phyloP scores from a whole-genome alignment of 148 eudicot genomes.

The Silene uniflora region DNA sequence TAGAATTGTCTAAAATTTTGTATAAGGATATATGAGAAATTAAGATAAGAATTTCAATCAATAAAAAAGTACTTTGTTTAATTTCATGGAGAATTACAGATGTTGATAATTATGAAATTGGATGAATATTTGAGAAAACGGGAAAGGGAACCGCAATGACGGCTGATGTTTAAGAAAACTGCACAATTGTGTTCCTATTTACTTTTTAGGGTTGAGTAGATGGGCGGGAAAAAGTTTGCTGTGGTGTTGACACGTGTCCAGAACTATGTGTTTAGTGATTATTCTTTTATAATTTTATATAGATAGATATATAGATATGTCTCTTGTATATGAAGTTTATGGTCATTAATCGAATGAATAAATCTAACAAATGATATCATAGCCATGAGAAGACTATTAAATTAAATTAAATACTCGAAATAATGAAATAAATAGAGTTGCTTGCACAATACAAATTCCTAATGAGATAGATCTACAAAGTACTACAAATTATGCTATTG shows the following conservation, averaged over 20 bases:
- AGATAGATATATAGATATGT: too few relatives aligned
- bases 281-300: too few relatives aligned
- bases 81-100: background rate
- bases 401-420: too few relatives aligned
- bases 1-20: background rate
- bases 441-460: background rate
- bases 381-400: too few relatives aligned
- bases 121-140: background rate
- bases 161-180: background rate
- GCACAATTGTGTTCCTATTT: background rate
- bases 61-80: background rate
- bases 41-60: background rate
- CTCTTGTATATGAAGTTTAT: too few relatives aligned
- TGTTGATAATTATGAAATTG: too few relatives aligned
- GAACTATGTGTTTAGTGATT: too few relatives aligned
- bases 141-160: background rate
- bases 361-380: too few relatives aligned
- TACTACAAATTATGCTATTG: too few relatives aligned
- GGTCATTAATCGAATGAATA: too few relatives aligned
- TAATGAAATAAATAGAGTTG: background rate
- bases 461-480: background rate
- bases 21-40: background rate
- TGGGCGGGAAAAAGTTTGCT: background rate
- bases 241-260: background rate
- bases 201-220: background rate